Base-by-base conservation (phyloP, 805 yeast genomes). In the Saccharomycopsis guyanensis region DNA sequence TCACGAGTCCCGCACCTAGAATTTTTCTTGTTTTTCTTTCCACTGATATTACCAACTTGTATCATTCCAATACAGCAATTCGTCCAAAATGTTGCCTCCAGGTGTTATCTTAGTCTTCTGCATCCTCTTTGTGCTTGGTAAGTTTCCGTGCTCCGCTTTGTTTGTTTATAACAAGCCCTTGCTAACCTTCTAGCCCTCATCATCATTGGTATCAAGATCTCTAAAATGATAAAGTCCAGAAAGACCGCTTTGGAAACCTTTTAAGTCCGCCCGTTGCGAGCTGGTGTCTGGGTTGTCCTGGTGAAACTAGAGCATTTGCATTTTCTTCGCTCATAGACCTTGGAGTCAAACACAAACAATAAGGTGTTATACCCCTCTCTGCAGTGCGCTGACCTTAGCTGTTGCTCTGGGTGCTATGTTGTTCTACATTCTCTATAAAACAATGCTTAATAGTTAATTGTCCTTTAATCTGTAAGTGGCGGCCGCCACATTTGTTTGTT, bases 101-200 rank as follows among this genome's bases (percentile, higher is more conserved):
- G 86, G 86, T 68, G 86, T 80, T 69, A 80, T 80, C 65, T 71
- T 80, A 63, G 86, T 80, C 56, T 78, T 80, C 68, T 55, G 62
- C 52, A 58, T 64, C 51, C 35, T 65, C 46, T 62, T 62, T 49
- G 63, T 63, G 40, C 59, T 65, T 44, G 50, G 51, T 44, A 45
- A 31, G 68, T 63, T 50, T 55, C 29, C 29, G 10, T 10, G 29
- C 6, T 10, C 29, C 29, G 10, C 10, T 15, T 15, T 33, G 6
- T 10, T 18, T 33, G 37, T 33, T 25, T 33, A 33, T 33, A 33
- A 33, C 37, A 33, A n/a, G n/a, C n/a, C n/a, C n/a, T n/a, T n/a
- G n/a, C n/a, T n/a, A n/a, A n/a, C n/a, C n/a, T n/a, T 33, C 37
- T 31, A 45, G 61, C 59, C 53, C 58, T 63, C 55, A 64, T 68